Conservation (phyloP, 2,329 filamentous ascomycete genomes). For the Dothiorella sarmentorum region DNA sequence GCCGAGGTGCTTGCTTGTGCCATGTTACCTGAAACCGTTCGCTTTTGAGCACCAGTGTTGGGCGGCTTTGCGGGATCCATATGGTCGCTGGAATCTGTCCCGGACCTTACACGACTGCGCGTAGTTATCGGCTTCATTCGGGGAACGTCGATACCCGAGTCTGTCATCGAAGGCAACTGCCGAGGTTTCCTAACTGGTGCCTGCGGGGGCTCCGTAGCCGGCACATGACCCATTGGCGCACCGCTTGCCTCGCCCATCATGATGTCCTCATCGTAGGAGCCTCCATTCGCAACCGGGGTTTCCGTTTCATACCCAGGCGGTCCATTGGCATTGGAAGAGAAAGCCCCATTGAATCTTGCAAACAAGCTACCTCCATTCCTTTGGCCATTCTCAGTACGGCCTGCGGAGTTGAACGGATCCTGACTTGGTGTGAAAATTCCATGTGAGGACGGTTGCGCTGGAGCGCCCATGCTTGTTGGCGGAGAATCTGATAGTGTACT, state of each 20-base stretch:
- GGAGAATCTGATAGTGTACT: constrained; percentile 26
- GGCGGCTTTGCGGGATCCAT: constrained; percentile 35
- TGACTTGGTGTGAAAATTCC: constrained; percentile 32
- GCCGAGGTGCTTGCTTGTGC: constrained; percentile 32
- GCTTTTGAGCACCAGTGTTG: constrained; percentile 63
- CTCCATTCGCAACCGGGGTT: constrained; percentile 45
- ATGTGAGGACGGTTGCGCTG: neutral
- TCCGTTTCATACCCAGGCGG: constrained; percentile 36
- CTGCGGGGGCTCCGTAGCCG: constrained; percentile 44
- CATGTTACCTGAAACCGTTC: constrained; percentile 83
- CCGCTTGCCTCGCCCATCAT: constrained; percentile 39
- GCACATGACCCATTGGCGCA: constrained; percentile 28
- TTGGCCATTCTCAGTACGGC: constrained; percentile 31
- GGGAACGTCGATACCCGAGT: constrained; percentile 32
- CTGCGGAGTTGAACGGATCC: constrained; percentile 45
- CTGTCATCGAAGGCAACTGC: constrained; percentile 32
- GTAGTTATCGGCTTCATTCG: constrained; percentile 40
- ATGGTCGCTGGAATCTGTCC: constrained; percentile 39
- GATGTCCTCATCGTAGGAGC: constrained; percentile 42
- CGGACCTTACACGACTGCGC: constrained; percentile 38
- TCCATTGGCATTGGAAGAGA: constrained; percentile 25
- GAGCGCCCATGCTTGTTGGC: neutral
- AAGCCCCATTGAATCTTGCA: constrained; percentile 42
- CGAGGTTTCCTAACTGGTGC: constrained; percentile 45
- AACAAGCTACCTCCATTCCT: constrained; percentile 36